Base-by-base conservation (phyloP, 2,329 filamentous ascomycete species). In the Exophiala bonariae region DNA sequence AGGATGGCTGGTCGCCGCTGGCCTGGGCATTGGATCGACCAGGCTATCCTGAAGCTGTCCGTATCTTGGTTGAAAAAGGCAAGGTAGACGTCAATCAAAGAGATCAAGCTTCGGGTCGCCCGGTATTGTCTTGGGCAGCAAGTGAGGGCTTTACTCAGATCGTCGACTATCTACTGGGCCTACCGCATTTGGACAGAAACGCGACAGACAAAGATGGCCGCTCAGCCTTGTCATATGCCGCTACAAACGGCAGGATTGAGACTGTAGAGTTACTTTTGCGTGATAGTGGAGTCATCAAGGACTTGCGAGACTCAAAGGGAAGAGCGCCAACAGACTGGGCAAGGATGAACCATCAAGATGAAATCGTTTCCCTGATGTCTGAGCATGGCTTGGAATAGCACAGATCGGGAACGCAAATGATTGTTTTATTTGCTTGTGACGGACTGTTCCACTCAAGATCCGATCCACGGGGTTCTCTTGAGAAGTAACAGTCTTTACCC, bases 1-100 rank as follows among this genome's bases (percentile, higher is more conserved):
- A 50, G 19, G 14, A 47, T 47, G 47, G 43, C 5, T 51, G 48
- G 48, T 32, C 44, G 19, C 44, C 48, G 35, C 39, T 51, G 28
- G 48, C 48, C 13, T 51, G 48, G 48, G 38, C 48, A n/a, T 13
- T 51, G 37, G 44, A 51, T 17, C 28, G 20, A 37, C 48, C 48
- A n/a, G 48, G 48, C 2, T 43, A 48, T 39, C 31, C 28, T 22
- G 33, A 48, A 18, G 31, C 48, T 36, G 32, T 43, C 19, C 48
- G 23, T 14, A 30, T 44, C 23, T 33, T 51, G 3, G 30, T 44
- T 23, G 36, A 37, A 48, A 42, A 26, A 14, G 36, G 36, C 32
- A 37, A 33, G 35, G 48, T 28, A 28, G 48, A 49, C 20, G 36
- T 48, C 11, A 51, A 51, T 26, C 44, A 32, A 33, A 35, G 38